phyloP scores from a whole-genome alignment of 1,284 basidiomycete genomes.

The Inonotus hispidus region DNA sequence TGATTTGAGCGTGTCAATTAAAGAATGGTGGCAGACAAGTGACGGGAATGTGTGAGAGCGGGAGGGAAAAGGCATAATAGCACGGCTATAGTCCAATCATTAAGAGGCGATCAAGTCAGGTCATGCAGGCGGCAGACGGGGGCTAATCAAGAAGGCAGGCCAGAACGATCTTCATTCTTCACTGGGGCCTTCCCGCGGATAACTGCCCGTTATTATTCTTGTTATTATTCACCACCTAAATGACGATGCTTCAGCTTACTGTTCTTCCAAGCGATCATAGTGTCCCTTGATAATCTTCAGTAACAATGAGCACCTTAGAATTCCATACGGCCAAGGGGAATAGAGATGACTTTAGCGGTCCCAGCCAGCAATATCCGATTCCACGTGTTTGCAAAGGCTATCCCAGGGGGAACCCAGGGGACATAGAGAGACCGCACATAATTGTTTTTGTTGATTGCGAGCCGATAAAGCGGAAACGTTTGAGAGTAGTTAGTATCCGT shows the following conservation, averaged over 20 bases:
- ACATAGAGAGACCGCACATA: neutral
- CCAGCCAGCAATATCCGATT: neutral
- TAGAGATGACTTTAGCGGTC: neutral
- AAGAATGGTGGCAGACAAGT: too few relatives aligned
- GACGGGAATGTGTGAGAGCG: neutral
- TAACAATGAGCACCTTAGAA: neutral
- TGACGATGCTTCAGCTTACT: neutral
- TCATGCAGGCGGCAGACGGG: neutral
- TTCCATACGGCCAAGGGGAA: neutral
- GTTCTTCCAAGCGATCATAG: neutral
- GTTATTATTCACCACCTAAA: neutral
- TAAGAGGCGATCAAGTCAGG: neutral
- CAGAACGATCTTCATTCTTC: conserved; percentile 10
- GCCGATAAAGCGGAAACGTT: conserved; percentile 7
- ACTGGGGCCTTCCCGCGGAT: neutral
- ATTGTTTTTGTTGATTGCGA: conserved; percentile 2
- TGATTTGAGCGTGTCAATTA: neutral
- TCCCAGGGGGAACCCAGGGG: too few relatives aligned
- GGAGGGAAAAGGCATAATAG: too few relatives aligned
- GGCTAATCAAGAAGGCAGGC: neutral
- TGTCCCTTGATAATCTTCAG: too few relatives aligned
- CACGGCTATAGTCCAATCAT: neutral
- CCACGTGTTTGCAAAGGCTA: conserved; percentile 1
- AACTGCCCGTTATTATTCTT: neutral
- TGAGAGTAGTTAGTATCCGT: neutral